Conservation (phyloP, 2,329 filamentous ascomycete species). For the Myriosclerotinia curreyana region DNA sequence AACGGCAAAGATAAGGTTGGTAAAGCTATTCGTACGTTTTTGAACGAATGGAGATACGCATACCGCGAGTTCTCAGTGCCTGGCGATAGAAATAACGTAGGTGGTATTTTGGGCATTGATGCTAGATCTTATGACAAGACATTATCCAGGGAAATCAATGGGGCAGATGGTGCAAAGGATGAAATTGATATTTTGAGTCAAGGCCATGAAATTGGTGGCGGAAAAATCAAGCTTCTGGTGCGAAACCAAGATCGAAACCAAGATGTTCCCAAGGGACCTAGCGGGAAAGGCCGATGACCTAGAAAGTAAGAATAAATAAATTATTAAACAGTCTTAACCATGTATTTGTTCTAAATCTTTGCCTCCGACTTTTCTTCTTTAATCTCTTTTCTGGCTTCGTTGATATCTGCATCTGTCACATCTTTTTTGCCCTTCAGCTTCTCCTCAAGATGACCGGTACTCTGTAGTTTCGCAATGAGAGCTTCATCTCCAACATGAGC, state of each 20-base stretch:
- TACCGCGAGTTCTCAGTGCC: conserved; percentile 96
- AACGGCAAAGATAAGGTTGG: conserved; percentile 99
- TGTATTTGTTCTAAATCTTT: conserved; percentile 23
- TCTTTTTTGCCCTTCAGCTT: conserved; percentile 48
- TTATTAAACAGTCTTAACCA: conserved; percentile 26
- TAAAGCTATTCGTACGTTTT: conserved; percentile 83
- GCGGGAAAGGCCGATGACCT: conserved; percentile 33
- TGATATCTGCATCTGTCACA: conserved; percentile 50
- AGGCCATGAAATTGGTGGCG: conserved; percentile 63
- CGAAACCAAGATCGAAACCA: conserved; percentile 42
- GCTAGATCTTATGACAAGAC: conserved; percentile 65
- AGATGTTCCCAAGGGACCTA: conserved; percentile 36
- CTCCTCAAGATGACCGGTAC: conserved; percentile 54
- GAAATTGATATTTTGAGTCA: conserved; percentile 58
- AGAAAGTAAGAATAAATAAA: conserved; percentile 35
- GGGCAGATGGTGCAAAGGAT: conserved; percentile 39
- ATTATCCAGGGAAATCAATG: conserved; percentile 47
- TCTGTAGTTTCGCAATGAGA: conserved; percentile 56
- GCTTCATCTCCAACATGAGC: conserved; percentile 52
- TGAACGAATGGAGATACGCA: conserved; percentile 94
- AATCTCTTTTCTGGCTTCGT: conserved; percentile 35
- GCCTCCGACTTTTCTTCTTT: conserved; percentile 15
- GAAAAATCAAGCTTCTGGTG: conserved; percentile 61
- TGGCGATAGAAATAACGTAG: conserved; percentile 80
- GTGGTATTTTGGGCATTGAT: conserved; percentile 71